Conservation (phyloP, 345 rosid genomes). For the Cardiospermum halicacabum region DNA sequence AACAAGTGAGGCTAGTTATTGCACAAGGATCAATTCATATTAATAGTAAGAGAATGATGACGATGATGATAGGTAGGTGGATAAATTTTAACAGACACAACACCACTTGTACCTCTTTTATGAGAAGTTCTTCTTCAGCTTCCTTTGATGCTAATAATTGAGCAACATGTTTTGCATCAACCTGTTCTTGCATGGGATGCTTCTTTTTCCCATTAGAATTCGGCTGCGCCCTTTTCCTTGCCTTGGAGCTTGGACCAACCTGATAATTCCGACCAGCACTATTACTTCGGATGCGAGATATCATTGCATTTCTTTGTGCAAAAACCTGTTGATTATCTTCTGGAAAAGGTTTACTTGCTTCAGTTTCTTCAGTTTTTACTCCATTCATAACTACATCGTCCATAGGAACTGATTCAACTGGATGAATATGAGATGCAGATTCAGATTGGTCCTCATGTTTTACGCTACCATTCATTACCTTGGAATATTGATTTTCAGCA, state of each 20-base stretch:
- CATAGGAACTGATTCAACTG: conserved; percentile 35
- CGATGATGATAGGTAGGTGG: background rate
- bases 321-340: conserved; percentile 39
- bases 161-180: conserved; percentile 54
- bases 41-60: too few species aligned
- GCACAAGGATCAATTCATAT: too few species aligned
- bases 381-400: conserved; percentile 33
- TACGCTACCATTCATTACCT: conserved; percentile 16
- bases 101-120: conserved; percentile 49
- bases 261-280: conserved; percentile 42
- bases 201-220: conserved; percentile 48
- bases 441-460: conserved; percentile 34
- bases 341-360: conserved; percentile 34
- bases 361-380: conserved; percentile 41
- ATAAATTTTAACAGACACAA: background rate
- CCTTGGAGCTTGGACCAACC: conserved; percentile 34
- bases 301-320: conserved; percentile 51
- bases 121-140: conserved; percentile 71
- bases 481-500: conserved; percentile 25
- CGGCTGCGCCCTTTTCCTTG: conserved; percentile 54
- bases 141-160: conserved; percentile 53
- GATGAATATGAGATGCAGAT: conserved; percentile 36
- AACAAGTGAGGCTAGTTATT: background rate
- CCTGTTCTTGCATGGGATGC: conserved; percentile 36
- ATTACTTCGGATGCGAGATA: conserved; percentile 45